phyloP scores from a whole-genome alignment of 2,329 filamentous ascomycete genomes.

The Endothia cerciana region DNA sequence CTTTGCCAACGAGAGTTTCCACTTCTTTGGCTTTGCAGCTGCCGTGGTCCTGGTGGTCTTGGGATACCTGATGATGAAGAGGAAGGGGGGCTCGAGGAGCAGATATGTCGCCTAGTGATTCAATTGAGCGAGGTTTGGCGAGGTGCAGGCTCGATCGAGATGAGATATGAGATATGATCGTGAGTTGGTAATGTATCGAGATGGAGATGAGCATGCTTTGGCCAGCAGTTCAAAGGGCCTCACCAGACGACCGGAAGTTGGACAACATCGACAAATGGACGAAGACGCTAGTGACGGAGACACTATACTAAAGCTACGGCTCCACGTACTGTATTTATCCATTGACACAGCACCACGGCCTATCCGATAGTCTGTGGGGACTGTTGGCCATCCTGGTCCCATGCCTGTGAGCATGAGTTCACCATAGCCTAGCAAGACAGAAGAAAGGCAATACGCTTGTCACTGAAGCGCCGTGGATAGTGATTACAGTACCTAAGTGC shows the following conservation, averaged over 20 bases:
- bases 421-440: no score
- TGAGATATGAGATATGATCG: background rate
- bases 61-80: conserved; percentile 12
- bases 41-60: background rate
- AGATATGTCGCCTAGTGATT: conserved; percentile 6
- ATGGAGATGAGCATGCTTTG: background rate
- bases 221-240: background rate
- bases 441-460: no score
- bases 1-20: conserved; percentile 17
- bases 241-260: background rate
- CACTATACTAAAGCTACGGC: no score
- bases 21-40: conserved; percentile 9
- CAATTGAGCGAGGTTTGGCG: background rate
- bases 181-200: background rate
- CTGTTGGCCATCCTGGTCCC: no score
- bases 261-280: background rate
- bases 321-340: no score
- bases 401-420: no score
- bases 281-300: no score
- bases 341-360: background rate
- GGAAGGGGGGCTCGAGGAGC: conserved; percentile 12
- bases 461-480: no score
- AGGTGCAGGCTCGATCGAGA: background rate
- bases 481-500: no score
- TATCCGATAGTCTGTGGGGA: no score